A percentile compares a stretch with the other conserved stretches of the same genome.
Conservation (phyloP, 257 asterid species). For the Solanum gandarillasii region DNA sequence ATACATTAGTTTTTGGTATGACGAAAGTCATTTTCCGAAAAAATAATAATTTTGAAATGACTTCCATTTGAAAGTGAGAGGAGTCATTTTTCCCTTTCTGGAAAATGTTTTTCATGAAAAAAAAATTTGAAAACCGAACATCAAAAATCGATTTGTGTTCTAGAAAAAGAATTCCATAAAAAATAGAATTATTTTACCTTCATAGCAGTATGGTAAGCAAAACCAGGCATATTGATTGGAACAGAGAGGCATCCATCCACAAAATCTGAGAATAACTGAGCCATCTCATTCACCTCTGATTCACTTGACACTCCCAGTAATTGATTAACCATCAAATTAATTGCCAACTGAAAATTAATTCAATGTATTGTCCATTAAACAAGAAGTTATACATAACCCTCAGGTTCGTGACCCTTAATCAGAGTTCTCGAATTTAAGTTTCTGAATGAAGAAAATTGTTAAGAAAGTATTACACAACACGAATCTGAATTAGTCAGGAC, state of each 20-base stretch:
- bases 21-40: not conserved
- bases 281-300: constrained; percentile 69
- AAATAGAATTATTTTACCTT: constrained; percentile 34
- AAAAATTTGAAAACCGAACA: no score
- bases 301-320: constrained; percentile 74
- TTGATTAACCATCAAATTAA: constrained; percentile 87
- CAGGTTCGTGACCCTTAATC: not conserved
- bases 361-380: not conserved
- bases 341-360: constrained; percentile 44
- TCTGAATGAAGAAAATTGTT: not conserved
- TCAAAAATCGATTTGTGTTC: not conserved
- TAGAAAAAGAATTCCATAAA: not conserved
- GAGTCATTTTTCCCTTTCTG: not conserved
- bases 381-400: not conserved
- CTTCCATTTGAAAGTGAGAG: not conserved
- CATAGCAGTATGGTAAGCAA: constrained; percentile 84
- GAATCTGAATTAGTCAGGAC: not conserved
- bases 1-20: not conserved
- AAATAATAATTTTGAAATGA: not conserved
- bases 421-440: not conserved
- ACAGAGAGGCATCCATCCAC: constrained; percentile 90
- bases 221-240: constrained; percentile 74
- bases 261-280: constrained; percentile 70
- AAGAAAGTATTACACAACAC: not conserved
- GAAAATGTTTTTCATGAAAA: not conserved